Percentiles rank a stretch among this genome's conserved stretches.
These are phyloP conservation scores for Meira nashicola DNA, from an alignment of 1,284 basidiomycete genomes.

Conservation along the genomic window DNA sequence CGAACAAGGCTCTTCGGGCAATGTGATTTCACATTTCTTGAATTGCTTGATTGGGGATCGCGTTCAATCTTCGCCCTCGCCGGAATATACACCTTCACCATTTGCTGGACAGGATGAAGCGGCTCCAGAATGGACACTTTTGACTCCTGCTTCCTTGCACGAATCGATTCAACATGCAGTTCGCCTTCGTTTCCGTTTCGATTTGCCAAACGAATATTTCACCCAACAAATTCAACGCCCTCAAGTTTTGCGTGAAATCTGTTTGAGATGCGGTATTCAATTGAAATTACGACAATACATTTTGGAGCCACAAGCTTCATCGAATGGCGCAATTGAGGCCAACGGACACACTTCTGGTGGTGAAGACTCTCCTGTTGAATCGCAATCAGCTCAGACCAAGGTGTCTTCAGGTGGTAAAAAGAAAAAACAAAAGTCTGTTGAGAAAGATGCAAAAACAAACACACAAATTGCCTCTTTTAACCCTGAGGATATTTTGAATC, in stretches of 20 bases:
- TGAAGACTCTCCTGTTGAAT: constrained; percentile 42
- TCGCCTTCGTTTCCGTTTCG: constrained; percentile 57
- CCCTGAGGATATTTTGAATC: constrained; percentile 58
- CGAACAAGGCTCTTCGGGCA: constrained; percentile 24
- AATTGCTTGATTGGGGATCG: constrained; percentile 60
- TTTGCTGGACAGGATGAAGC: constrained; percentile 24
- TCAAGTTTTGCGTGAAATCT: constrained; percentile 59
- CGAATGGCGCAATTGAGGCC: constrained; percentile 6
- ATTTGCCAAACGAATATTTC: constrained; percentile 54
- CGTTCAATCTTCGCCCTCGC: constrained; percentile 55
- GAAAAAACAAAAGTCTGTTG: constrained; percentile 22
- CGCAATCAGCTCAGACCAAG: constrained; percentile 38
- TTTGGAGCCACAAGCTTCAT: constrained; percentile 44
- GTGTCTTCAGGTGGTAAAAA: constrained; percentile 19
- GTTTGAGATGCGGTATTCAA: constrained; percentile 59
- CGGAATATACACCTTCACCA: constrained; percentile 31
- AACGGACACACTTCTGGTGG: constrained; percentile 12
- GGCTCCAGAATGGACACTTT: constrained; percentile 53
- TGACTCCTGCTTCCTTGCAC: constrained; percentile 57
- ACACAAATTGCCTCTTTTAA: constrained; percentile 55
- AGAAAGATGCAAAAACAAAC: constrained; percentile 19
- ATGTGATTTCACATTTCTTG: constrained; percentile 58
- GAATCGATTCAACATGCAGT: constrained; percentile 55
- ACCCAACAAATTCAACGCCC: constrained; percentile 49
- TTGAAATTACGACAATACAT: constrained; percentile 58